Base-by-base conservation (phyloP, 2,329 filamentous ascomycete species). In the Aureobasidium zeae region DNA sequence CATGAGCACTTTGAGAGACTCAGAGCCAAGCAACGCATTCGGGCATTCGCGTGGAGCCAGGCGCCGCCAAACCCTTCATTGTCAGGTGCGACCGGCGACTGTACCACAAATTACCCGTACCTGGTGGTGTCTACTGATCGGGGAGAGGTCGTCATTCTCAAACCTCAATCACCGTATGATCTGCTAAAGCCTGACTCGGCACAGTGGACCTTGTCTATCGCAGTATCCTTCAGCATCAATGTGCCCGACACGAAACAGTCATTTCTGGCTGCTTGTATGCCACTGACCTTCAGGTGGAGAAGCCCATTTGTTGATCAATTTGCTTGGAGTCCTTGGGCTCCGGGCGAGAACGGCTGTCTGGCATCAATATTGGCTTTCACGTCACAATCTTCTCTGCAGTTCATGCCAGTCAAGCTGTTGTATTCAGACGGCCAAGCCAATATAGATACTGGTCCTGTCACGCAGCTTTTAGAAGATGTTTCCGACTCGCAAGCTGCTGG, bases 21-120 rank as follows among this genome's bases (percentile, higher is more conserved):
- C 4, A 54, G 60, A 26, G 52, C 64, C 8, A 56, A 57, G 37
- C 57, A 58, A 33, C 62, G 67, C 9, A 56, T 69, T 13, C 56
- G 64, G 34, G 56, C 63, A 2, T 69, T 68, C 46, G 48, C 61
- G n/a, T 70, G 67, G 67, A 57, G 60, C 16, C 58, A 59, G 19
- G 26, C 44, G 32, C 30, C 57, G 17, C 52, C 48, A 5, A 33
- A 44, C 31, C 42, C 49, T 31, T 51, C 51, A 16, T 32, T 55
- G 20, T 48, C 50, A 4, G 32, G 26, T 10, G 19, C 29, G 5
- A 16, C 37, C 15, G 37, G 36, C 12, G 31, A 39, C 10, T 35
- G 20, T 12, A 30, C 31, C 2, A 31, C 38, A 17, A 22, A 10
- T 12, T 21, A 10, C 10, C 47, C 45, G n/a, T 49, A 44, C 58